Percentiles rank a stretch among this genome's conserved stretches.
Conservation (phyloP, 148 eudicot genomes). For the Chenopodium formosanum region DNA sequence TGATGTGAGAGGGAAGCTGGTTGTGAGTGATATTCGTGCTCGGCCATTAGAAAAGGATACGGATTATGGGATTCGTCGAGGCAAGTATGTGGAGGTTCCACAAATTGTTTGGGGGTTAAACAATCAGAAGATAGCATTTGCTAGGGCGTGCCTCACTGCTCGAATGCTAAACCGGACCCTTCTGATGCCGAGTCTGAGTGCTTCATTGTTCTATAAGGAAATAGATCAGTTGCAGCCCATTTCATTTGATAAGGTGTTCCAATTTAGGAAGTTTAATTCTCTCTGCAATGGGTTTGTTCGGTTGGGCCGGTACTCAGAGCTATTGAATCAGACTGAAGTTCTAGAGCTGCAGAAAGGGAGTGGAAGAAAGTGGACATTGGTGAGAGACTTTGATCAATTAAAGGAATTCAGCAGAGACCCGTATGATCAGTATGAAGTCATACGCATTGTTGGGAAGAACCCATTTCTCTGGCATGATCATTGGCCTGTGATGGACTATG, state of each 20-base stretch:
- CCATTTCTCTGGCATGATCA: slow-evolving; percentile 99
- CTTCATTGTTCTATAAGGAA: slow-evolving; percentile 92
- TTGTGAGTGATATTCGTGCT: slow-evolving; percentile 16
- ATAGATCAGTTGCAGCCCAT: slow-evolving; percentile 67
- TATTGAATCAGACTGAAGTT: slow-evolving; percentile 43
- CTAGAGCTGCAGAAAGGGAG: slow-evolving; percentile 76
- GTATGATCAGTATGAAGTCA: slow-evolving; percentile 52
- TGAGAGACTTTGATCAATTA: slow-evolving; percentile 78
- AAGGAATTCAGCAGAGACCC: slow-evolving; percentile 44
- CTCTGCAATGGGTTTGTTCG: slow-evolving; percentile 76
- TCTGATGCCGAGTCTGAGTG: slow-evolving; percentile 90
- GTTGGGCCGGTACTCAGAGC: slow-evolving; percentile 57
- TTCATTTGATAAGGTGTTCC: slow-evolving; percentile 77
- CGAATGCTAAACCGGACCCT: slow-evolving; percentile 75
- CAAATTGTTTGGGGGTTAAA: slow-evolving; percentile 97
- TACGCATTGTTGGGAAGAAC: slow-evolving; percentile 70
- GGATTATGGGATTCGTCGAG: slow-evolving; percentile 29
- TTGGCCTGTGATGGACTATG: slow-evolving; percentile 90
- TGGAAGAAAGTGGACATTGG: slow-evolving; percentile 86
- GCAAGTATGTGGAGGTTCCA: slow-evolving; percentile 82
- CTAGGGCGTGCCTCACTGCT: slow-evolving; percentile 88
- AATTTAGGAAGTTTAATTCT: slow-evolving; percentile 62
- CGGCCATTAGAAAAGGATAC: neutral
- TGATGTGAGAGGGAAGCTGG: slow-evolving; percentile 25
- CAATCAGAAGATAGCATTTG: slow-evolving; percentile 96